Evolutionary conservation across 768 basidiomycete genomes (phyloP).

Genomic region (Trametes meyenii): DNA sequence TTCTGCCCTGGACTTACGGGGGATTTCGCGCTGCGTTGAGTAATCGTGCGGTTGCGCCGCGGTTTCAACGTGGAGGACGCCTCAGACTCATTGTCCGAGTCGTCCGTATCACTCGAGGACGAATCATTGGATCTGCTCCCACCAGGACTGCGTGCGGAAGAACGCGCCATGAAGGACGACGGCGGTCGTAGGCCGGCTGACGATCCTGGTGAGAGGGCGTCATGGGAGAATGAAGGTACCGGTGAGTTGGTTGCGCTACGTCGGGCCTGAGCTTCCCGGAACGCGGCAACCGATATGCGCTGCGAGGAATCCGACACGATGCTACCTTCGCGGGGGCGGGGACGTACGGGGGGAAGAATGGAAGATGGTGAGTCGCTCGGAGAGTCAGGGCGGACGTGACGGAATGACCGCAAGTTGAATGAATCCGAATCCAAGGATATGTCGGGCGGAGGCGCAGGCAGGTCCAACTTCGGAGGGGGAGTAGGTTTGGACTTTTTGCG

Average conservation of each 20-base stretch:
- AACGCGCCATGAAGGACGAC: constrained; percentile 23
- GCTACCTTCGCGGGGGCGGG: constrained; percentile 60
- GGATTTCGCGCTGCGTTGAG: constrained; percentile 21
- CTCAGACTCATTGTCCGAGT: constrained; percentile 35
- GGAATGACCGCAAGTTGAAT: constrained; percentile 76
- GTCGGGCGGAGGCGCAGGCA: constrained; percentile 27
- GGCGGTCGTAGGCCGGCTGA: constrained; percentile 28
- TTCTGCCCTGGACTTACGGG: constrained; percentile 18
- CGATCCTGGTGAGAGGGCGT: constrained; percentile 14
- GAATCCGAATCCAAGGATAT: constrained; percentile 38
- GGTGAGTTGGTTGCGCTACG: constrained; percentile 66
- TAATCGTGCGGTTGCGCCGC: constrained; percentile 39
- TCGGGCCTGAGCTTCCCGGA: constrained; percentile 75
- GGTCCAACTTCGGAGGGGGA: constrained; percentile 27
- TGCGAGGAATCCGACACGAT: constrained; percentile 67
- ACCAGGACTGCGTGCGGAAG: constrained; percentile 15
- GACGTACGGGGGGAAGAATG: constrained; percentile 28
- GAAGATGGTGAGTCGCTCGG: constrained; percentile 38
- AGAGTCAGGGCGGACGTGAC: constrained; percentile 59
- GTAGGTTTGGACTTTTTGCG: constrained; percentile 45
- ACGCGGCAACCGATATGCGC: constrained; percentile 80
- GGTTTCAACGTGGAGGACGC: constrained; percentile 38
- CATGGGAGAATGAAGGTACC: constrained; percentile 44
- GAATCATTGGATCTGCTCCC: constrained; percentile 7
- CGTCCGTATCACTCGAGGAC: constrained; percentile 33